These are phyloP conservation scores for Colletotrichum siamense DNA, from an alignment of 2,329 filamentous ascomycete genomes.

Conservation along the genomic window DNA sequence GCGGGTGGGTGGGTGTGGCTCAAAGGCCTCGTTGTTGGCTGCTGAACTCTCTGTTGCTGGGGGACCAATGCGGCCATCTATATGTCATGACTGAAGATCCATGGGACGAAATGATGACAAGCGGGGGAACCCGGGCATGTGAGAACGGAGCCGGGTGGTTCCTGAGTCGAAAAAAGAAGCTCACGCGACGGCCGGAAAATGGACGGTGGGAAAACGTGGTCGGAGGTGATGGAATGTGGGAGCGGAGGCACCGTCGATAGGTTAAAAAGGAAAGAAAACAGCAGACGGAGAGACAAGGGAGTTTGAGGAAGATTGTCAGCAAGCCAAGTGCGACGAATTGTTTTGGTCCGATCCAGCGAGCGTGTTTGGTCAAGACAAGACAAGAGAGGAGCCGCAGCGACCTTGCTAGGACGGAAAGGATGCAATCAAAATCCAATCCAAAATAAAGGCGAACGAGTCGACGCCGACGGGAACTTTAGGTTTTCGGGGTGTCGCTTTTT, in stretches of 20 bases:
- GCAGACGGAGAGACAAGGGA: background rate
- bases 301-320: background rate
- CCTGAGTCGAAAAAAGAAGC: background rate
- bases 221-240: background rate
- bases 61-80: conserved; percentile 1
- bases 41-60: background rate
- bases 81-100: conserved; percentile 12
- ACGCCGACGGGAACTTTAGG: background rate
- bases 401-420: conserved; percentile 1
- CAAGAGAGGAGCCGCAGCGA: background rate
- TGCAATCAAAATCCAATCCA: background rate
- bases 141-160: background rate
- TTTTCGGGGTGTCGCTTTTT: background rate
- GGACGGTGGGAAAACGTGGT: background rate
- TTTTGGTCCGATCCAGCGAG: conserved; percentile 1
- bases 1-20: background rate
- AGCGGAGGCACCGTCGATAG: background rate
- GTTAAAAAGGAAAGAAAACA: background rate
- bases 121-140: conserved; percentile 9
- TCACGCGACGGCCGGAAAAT: background rate
- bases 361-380: background rate
- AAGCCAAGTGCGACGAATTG: background rate
- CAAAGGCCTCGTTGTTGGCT: background rate
- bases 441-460: background rate
- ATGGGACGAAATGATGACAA: conserved; percentile 17